These are phyloP conservation scores for Fomitiporia mediterranea DNA, from an alignment of 1,284 basidiomycete genomes.

Conservation along the genomic window DNA sequence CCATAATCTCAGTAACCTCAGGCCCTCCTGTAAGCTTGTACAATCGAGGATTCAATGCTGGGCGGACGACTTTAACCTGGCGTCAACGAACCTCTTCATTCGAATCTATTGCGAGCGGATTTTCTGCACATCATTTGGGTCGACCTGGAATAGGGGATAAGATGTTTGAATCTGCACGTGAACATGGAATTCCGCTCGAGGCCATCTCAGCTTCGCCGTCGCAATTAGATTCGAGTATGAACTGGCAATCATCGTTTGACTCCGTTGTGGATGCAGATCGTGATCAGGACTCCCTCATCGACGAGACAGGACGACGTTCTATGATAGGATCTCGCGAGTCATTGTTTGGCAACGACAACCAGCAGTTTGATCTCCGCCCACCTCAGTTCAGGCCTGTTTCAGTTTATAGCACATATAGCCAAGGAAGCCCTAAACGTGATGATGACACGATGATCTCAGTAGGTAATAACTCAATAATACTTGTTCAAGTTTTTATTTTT, in stretches of 20 bases:
- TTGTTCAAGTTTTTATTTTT: background rate
- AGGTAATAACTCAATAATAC: conserved; percentile 29
- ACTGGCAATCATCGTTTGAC: conserved; percentile 46
- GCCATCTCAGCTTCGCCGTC: conserved; percentile 68
- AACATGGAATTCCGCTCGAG: conserved; percentile 53
- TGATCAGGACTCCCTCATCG: conserved; percentile 60
- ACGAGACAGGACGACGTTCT: conserved; percentile 49
- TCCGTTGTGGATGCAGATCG: conserved; percentile 55
- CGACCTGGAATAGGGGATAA: conserved; percentile 82
- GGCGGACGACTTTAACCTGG: conserved; percentile 56
- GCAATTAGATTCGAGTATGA: conserved; percentile 36
- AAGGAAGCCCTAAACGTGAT: conserved; percentile 51
- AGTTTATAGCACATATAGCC: conserved; percentile 48
- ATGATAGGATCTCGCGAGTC: conserved; percentile 51
- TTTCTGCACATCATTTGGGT: conserved; percentile 51
- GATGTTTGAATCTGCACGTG: conserved; percentile 72
- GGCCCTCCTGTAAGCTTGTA: conserved; percentile 68
- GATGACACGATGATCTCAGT: conserved; percentile 80
- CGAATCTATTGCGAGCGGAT: conserved; percentile 65
- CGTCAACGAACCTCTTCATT: conserved; percentile 56
- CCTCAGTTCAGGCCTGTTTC: conserved; percentile 60
- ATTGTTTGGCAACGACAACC: conserved; percentile 55
- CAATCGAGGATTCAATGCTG: conserved; percentile 59
- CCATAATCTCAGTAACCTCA: conserved; percentile 43
- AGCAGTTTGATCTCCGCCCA: conserved; percentile 31